Conservation (phyloP, 2,329 filamentous ascomycete species). For the Fonsecaea nubica region DNA sequence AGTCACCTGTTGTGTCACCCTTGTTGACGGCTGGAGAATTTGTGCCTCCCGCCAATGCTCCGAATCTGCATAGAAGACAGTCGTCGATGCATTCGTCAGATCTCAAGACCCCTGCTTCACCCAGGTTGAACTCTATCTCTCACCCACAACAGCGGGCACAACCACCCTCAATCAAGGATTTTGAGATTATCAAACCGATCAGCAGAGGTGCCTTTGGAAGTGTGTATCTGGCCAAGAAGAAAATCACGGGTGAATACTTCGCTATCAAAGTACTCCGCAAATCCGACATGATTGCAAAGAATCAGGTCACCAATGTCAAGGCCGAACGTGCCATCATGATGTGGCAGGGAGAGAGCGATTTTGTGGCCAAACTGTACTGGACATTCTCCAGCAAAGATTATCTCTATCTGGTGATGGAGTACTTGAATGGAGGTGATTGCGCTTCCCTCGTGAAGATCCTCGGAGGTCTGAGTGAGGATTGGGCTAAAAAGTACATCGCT, state of each 20-base stretch:
- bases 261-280: slow-evolving; percentile 99
- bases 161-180: slow-evolving; percentile 97
- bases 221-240: slow-evolving; percentile 98
- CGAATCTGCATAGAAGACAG: slow-evolving; percentile 75
- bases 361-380: slow-evolving; percentile 99
- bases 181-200: slow-evolving; percentile 99
- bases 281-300: slow-evolving; percentile 99
- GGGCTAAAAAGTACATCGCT: slow-evolving; percentile 96
- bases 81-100: slow-evolving; percentile 87
- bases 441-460: slow-evolving; percentile 95
- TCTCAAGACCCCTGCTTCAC: slow-evolving; percentile 75
- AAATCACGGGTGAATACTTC: slow-evolving; percentile 96
- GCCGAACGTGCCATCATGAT: slow-evolving; percentile 99
- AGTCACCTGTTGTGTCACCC: slow-evolving; percentile 86
- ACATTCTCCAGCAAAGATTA: slow-evolving; percentile 99
- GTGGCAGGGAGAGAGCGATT: slow-evolving; percentile 99
- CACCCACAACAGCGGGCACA: slow-evolving; percentile 85
- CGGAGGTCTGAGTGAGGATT: slow-evolving; percentile 90
- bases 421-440: slow-evolving; percentile 95
- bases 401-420: slow-evolving; percentile 98
- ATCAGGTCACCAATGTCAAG: slow-evolving; percentile 98
- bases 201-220: slow-evolving; percentile 98
- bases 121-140: slow-evolving; percentile 73
- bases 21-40: slow-evolving; percentile 81
- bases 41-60: slow-evolving; percentile 50